These are phyloP conservation scores for Ophiostoma quercus DNA, from an alignment of 2,329 filamentous ascomycete genomes.

Conservation along the genomic window DNA sequence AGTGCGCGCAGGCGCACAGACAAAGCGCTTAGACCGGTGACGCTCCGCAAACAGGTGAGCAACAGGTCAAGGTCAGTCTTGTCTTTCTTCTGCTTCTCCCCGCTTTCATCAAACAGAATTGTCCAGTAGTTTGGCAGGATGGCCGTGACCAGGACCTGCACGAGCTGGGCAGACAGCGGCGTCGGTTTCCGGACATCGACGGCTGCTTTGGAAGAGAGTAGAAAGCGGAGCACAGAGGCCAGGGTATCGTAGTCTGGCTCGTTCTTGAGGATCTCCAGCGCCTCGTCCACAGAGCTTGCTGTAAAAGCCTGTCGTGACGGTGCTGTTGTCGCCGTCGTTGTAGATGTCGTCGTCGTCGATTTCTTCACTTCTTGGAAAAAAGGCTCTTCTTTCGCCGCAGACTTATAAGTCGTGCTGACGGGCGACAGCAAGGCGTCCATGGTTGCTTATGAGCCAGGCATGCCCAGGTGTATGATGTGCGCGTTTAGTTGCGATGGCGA, in stretches of 20 bases:
- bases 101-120: constrained; percentile 43
- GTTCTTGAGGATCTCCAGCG: constrained; percentile 54
- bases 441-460: not conserved
- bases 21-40: constrained; percentile 73
- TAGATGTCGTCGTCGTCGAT: constrained; percentile 16
- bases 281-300: constrained; percentile 42
- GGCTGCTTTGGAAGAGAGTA: constrained; percentile 36
- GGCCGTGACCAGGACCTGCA: constrained; percentile 66
- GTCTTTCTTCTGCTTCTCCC: constrained; percentile 4
- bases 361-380: constrained; percentile 37
- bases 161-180: constrained; percentile 66
- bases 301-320: constrained; percentile 17
- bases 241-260: constrained; percentile 59
- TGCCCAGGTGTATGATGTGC: not conserved
- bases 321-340: not conserved
- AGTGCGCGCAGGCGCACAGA: constrained; percentile 62
- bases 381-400: constrained; percentile 36
- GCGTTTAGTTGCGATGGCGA: not conserved
- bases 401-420: constrained; percentile 48
- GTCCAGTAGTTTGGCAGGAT: constrained; percentile 82
- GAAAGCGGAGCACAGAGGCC: constrained; percentile 47
- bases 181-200: constrained; percentile 55
- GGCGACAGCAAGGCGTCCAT: constrained; percentile 56
- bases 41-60: constrained; percentile 61
- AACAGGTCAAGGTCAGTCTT: constrained; percentile 46